Conservation (phyloP, 305 asterid genomes). For the Rubia occidens region DNA sequence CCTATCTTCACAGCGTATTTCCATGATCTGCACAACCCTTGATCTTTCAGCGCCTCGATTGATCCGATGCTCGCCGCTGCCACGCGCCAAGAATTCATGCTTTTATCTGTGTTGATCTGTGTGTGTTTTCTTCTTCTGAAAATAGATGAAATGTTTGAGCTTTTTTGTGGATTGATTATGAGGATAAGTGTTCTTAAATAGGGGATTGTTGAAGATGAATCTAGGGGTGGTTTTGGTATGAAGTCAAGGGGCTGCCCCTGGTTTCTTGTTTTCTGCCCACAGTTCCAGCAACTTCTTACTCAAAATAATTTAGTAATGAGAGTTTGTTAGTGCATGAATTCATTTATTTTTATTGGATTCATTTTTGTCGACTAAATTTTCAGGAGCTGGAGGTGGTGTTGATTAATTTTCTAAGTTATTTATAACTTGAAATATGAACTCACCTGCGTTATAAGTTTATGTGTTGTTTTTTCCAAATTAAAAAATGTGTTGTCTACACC, state of each 20-base stretch:
- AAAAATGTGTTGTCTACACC: too few species aligned
- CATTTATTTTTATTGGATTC: too few species aligned
- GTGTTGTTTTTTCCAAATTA: too few species aligned
- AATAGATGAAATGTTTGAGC: neutral
- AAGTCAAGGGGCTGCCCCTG: neutral
- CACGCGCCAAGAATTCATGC: conserved; percentile 19
- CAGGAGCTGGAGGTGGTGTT: too few species aligned
- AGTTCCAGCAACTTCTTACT: too few species aligned
- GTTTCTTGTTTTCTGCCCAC: neutral
- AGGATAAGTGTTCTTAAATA: neutral
- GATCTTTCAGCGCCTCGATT: conserved; percentile 23
- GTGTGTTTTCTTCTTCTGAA: too few species aligned
- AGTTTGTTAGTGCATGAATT: too few species aligned
- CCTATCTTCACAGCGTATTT: conserved; percentile 7
- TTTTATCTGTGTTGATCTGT: neutral
- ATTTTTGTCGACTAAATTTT: too few species aligned
- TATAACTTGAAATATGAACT: too few species aligned
- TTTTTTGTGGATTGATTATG: neutral
- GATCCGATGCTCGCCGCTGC: conserved; percentile 20
- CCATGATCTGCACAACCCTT: conserved; percentile 19
- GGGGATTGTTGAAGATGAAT: neutral
- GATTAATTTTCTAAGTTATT: too few species aligned
- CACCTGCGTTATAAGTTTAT: too few species aligned
- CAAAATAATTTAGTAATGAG: too few species aligned
- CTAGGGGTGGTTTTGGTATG: neutral